Evolutionary conservation across 768 basidiomycete species (phyloP).

Genomic region (Leccinum boreale): DNA sequence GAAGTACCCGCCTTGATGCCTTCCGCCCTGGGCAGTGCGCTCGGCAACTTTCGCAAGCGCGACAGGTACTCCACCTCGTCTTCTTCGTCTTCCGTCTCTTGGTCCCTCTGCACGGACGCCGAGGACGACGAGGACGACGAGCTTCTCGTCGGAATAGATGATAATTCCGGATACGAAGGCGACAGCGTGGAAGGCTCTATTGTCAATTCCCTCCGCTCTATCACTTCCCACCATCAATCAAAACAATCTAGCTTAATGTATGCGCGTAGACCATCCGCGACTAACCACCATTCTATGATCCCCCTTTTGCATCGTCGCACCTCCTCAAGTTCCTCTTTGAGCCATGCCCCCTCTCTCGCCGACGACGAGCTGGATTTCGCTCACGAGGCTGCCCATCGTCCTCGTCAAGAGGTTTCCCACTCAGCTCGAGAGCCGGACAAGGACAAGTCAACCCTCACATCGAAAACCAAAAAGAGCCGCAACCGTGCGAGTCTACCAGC

Average conservation of each 20-base stretch:
- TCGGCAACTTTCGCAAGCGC: conserved; percentile 43
- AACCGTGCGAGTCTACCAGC: conserved; percentile 74
- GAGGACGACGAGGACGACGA: conserved; percentile 56
- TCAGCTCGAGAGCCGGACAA: conserved; percentile 21
- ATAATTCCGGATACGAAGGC: conserved; percentile 29
- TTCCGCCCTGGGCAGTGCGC: conserved; percentile 51
- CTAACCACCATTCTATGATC: conserved; percentile 62
- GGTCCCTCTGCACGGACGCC: conserved; percentile 63
- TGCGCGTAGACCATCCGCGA: conserved; percentile 66
- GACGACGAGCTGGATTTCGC: conserved; percentile 43
- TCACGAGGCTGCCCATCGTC: conserved; percentile 28
- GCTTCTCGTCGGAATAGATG: conserved; percentile 32
- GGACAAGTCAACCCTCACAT: conserved; percentile 30
- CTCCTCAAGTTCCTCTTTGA: conserved; percentile 37
- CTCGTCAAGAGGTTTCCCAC: conserved; percentile 33
- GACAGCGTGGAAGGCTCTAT: conserved; percentile 32
- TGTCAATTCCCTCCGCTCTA: conserved; percentile 44
- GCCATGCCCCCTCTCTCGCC: conserved; percentile 36
- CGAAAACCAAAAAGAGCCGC: conserved; percentile 48
- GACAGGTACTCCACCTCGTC: conserved; percentile 57
- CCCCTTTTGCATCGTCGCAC: conserved; percentile 54
- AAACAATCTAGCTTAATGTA: conserved; percentile 54
- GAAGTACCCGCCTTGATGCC: conserved; percentile 70
- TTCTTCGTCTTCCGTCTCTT: conserved; percentile 64
- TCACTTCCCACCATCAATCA: conserved; percentile 32